phyloP scores from a whole-genome alignment of 192 early-diverging fungal genomes.

The Geranomyces michiganensis region DNA sequence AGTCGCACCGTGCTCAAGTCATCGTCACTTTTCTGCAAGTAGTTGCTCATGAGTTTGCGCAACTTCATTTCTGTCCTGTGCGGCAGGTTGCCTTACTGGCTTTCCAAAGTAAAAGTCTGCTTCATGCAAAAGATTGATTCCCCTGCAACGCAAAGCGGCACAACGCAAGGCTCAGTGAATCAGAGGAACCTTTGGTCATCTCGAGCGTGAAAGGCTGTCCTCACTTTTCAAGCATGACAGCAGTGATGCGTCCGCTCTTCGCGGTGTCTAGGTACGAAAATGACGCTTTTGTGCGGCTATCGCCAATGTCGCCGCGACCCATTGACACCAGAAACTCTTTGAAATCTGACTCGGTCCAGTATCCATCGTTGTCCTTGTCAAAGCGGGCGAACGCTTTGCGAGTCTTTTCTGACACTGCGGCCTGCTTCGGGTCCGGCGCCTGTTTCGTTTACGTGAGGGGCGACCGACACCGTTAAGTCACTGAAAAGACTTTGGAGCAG shows the following conservation, averaged over 20 bases:
- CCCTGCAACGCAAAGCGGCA: not conserved
- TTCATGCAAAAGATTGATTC: constrained; percentile 32
- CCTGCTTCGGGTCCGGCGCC: no score
- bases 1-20: constrained; percentile 23
- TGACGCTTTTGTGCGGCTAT: constrained; percentile 16
- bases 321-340: constrained; percentile 23
- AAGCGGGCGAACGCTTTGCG: constrained; percentile 26
- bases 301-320: constrained; percentile 27
- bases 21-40: constrained; percentile 10
- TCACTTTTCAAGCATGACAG: constrained; percentile 30
- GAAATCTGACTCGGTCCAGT: constrained; percentile 29
- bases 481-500: no score
- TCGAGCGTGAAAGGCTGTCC: not conserved
- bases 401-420: not conserved
- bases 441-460: no score
- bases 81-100: not conserved
- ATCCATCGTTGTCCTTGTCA: constrained; percentile 30
- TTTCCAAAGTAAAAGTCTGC: constrained; percentile 33
- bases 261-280: constrained; percentile 30
- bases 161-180: no score
- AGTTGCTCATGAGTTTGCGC: no score
- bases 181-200: not conserved
- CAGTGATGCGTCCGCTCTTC: constrained; percentile 26
- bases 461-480: no score
- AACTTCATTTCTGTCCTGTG: no score